phyloP scores from a whole-genome alignment of 106 monocot species.

The Dendrobium huoshanense region DNA sequence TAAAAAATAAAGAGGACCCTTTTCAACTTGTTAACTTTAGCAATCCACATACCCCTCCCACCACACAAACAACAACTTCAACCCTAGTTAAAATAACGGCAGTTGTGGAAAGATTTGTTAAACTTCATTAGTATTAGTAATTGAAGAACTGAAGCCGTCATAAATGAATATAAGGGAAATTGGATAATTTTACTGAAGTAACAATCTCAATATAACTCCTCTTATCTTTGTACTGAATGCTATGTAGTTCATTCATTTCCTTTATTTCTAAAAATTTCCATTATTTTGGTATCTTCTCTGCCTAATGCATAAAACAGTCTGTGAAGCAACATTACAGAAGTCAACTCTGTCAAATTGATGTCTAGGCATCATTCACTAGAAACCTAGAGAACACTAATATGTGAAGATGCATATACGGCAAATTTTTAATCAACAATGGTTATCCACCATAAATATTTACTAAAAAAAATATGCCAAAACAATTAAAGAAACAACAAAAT shows the following conservation, averaged over 20 bases:
- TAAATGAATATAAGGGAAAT: too few relatives aligned
- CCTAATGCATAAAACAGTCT: too few relatives aligned
- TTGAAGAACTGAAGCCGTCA: too few relatives aligned
- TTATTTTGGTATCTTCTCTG: neutral
- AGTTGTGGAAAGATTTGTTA: too few relatives aligned
- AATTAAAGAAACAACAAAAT: neutral
- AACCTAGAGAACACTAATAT: neutral
- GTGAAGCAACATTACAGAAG: neutral
- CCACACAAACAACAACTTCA: too few relatives aligned
- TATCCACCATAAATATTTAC: neutral
- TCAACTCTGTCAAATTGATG: neutral
- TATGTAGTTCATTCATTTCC: neutral
- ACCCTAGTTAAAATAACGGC: too few relatives aligned
- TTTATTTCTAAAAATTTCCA: neutral
- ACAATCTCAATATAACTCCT: neutral
- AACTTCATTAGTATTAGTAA: neutral
- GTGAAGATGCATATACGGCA: neutral
- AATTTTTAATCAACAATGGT: neutral
- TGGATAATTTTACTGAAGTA: neutral
- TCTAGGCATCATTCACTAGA: neutral
- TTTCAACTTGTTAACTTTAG: too few relatives aligned
- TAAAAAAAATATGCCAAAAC: neutral
- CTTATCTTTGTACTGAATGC: neutral
- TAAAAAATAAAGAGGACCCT: too few relatives aligned
- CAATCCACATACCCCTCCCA: too few relatives aligned